Evolutionary conservation across 768 basidiomycete species (phyloP), one percentile per base, ranked within the genome.

Genomic region (Suillus weaverae): DNA sequence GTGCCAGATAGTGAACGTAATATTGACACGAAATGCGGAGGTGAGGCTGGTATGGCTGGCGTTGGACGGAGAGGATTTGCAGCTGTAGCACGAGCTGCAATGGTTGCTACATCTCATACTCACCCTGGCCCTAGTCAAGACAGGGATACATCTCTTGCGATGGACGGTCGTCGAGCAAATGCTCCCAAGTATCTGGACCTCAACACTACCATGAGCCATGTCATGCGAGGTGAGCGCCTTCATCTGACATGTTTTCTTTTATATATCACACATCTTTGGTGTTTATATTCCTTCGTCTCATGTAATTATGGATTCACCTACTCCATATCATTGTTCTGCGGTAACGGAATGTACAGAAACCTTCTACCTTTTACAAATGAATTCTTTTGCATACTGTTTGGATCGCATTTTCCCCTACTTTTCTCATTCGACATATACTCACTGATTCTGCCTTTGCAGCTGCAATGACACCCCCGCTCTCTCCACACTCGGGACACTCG

Each of bases 21-120:
- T 39, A 81, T 88, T 10, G 85, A 91, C 71, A 92, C 91, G n/a
- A 86, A 89, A 72, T 82, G 72, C 3, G 91, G 91, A 4, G 91
- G 91, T 8, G 86, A 82, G 61, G 91, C 91, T 10, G 91, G 91
- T 1, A 95, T 96, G 94, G 94, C 94, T 0, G 94, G 94, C 10
- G 93, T 96, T 8, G 94, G 94, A 9, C 80, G 94, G 65, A 80
- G 94, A 68, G 94, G 92, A 0, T 95, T 95, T 65, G 83, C 81
- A 14, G 91, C 93, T 20, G 91, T 86, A 11, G 87, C 89, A 61
- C 86, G 86, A 51, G 88, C 88, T 0, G 86, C 86, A 9, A 78
- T 87, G 81, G 77, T 82, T 66, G 64, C 78, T 39, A 20, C 73
- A 30, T 62, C 71, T 44, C 62, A 57, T 54, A 20, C 74, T 13